Evolutionary conservation across 1,139 yeast genomes (phyloP), one percentile per base, ranked within the genome.

Genomic region (Kluyveromyces sp.): DNA sequence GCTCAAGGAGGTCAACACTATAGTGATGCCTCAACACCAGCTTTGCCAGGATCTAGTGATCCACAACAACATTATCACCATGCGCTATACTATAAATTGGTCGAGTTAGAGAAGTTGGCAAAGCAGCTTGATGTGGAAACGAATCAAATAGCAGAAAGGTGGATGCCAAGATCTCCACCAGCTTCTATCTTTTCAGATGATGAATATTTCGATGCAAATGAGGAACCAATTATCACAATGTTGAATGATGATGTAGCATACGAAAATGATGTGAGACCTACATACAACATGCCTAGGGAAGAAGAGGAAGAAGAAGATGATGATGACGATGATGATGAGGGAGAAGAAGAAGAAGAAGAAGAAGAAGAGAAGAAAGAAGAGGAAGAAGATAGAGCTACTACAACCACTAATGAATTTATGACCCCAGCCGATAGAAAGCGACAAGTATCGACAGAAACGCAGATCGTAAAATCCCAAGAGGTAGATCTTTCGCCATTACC

Each of bases 401-500:
- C 34, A 33, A 33, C 34, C 4, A 33, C 21, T 33, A 33, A 33
- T 33, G 34, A 33, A 10, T 10, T 39, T 3, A 30, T 39, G 37
- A 35, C 37, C 7, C 21, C 37, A 35, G 25, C 28, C 5, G 37
- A 35, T 21, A 35, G 28, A 35, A 35, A 35, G 34, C 8, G 21
- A 4, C 8, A 10, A 33, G 34, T 10, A 35, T 31, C 33, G 33
- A 35, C 37, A 26, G 32, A 15, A 28, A 27, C 32, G 21, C 10
- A 8, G n/a, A 27, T 4, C 7, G 7, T 28, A 25, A 36, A 36
- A 28, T 6, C 31, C 4, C 31, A 37, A 27, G 40, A 34, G 7
- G 55, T 53, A 4, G 69, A 67, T 37, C 65, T 88, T 26, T 82
- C 75, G 55, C 96, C 97, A 7, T 70, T 87, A 41, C 87, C 90